Evolutionary conservation across 805 yeast genomes (phyloP), one percentile per base, ranked within the genome.

Genomic region (Candida railenensis): DNA sequence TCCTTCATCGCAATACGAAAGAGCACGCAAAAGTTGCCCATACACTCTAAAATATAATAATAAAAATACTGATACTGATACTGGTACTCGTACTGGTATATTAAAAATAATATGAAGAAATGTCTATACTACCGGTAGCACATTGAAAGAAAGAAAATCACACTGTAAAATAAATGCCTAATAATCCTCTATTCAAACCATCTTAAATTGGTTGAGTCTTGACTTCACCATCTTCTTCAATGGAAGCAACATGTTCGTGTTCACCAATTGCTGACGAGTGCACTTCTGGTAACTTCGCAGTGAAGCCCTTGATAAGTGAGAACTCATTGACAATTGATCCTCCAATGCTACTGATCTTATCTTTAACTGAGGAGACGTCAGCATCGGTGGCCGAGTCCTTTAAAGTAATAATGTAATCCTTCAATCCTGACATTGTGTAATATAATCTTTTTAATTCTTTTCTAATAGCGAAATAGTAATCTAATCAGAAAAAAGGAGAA

Each of bases 201-300:
- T 16, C 15, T 34, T 36, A 36, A 18, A 36, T 12, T 20, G 39
- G 39, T 42, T 71, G 70, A 52, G 74, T 78, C 53, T 74, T 72
- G 37, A 85, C 89, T 57, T 80, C 86, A 58, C 76, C 68, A 61
- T 85, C 91, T 60, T 81, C 89, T 63, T 85, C 91, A 52, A 84
- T 69, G 36, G 74, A 65, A 41, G 78, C 76, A 53, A 85, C 83
- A 42, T 72, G 75, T 22, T 76, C 78, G 57, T 80, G 74, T 37
- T 62, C 57, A 52, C 69, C 62, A 54, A 85, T 61, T n/a, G 78
- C 53, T 19, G 64, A 60, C 32, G 77, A 69, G 53, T 80, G 84
- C 51, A 73, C 48, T 22, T 19, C 42, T 37, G 90, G 89, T 50
- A 85, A 63, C 55, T 80, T 78, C 48, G 78, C 77, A 58, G 79